These are phyloP conservation scores for Plasmopara muralis DNA, from an alignment of 352 stramenopile genomes.

Conservation along the genomic window DNA sequence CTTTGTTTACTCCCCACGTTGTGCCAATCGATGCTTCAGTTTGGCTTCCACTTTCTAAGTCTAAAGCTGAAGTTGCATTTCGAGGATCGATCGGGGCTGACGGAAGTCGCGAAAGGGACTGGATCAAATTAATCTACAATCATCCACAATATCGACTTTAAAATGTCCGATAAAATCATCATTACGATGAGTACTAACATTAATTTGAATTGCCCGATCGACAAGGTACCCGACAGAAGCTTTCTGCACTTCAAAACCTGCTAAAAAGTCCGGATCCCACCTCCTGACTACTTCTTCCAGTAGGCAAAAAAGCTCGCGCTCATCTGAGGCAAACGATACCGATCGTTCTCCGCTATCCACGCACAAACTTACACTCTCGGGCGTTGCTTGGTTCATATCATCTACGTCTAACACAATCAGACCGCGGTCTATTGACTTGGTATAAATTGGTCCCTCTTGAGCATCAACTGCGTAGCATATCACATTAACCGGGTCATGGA, in stretches of 20 bases:
- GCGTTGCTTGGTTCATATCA: constrained; percentile 15
- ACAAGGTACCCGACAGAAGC: constrained; percentile 73
- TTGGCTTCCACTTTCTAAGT: constrained; percentile 21
- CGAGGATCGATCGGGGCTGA: constrained; percentile 43
- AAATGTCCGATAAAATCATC: constrained; percentile 1
- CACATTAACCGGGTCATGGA: constrained; percentile 48
- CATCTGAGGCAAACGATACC: constrained; percentile 30
- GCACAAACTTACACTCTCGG: constrained; percentile 23
- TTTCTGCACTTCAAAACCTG: constrained; percentile 85
- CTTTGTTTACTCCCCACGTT: constrained; percentile 71
- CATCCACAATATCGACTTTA: constrained; percentile 11
- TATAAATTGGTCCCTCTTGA: constrained; percentile 51
- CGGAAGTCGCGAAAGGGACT: constrained; percentile 57
- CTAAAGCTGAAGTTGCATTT: constrained; percentile 28
- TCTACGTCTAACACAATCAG: constrained; percentile 34
- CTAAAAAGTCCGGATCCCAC: constrained; percentile 87
- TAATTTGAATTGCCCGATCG: constrained; percentile 48
- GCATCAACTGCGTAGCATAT: constrained; percentile 70
- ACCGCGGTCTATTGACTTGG: constrained; percentile 45
- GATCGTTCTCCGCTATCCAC: constrained; percentile 30
- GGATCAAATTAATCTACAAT: constrained; percentile 60
- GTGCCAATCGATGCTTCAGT: constrained; percentile 59
- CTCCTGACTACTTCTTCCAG: constrained; percentile 49
- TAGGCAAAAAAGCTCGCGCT: constrained; percentile 50
- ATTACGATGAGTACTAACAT: constrained; percentile 28